These are phyloP conservation scores for Piper betle DNA, from an alignment of 164 flowering plant species.

Conservation along the genomic window DNA sequence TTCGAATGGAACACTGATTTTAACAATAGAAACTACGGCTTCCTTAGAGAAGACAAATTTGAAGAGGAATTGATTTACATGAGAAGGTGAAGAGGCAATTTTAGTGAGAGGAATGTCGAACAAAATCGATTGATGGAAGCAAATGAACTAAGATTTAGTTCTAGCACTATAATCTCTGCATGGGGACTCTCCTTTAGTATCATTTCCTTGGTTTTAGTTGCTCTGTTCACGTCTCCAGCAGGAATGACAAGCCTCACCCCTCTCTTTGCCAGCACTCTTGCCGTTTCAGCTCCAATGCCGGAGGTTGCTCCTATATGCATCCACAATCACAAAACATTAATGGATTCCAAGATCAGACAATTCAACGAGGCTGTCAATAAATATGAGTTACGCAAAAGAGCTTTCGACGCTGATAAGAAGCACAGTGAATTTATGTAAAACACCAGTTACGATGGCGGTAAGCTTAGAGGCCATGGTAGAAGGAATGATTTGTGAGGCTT, in stretches of 20 bases:
- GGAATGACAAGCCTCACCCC: constrained; percentile 77
- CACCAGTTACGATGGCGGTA: constrained; percentile 93
- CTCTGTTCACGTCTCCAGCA: constrained; percentile 69
- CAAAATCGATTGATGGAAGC: constrained; percentile 71
- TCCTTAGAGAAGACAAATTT: too few species aligned
- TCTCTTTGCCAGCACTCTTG: constrained; percentile 81
- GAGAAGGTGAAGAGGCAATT: constrained; percentile 82
- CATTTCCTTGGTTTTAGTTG: constrained; percentile 37
- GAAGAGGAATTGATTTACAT: constrained; percentile 33
- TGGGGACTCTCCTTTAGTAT: constrained; percentile 55
- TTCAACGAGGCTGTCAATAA: too few species aligned
- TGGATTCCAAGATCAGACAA: neutral
- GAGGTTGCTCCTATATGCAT: constrained; percentile 63
- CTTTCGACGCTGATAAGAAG: neutral
- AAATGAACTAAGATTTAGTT: constrained; percentile 78
- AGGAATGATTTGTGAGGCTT: constrained; percentile 39
- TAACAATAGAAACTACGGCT: too few species aligned
- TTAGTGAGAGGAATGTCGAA: constrained; percentile 50
- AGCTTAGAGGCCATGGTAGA: constrained; percentile 24
- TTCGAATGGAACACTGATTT: constrained; percentile 14
- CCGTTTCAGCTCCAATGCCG: constrained; percentile 91
- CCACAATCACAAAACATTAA: neutral
- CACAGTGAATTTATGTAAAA: neutral
- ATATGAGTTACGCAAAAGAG: too few species aligned
- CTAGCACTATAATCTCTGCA: constrained; percentile 59